Conservation (phyloP, 176 grass and related monocot species). For the Pontederia crassipes region DNA sequence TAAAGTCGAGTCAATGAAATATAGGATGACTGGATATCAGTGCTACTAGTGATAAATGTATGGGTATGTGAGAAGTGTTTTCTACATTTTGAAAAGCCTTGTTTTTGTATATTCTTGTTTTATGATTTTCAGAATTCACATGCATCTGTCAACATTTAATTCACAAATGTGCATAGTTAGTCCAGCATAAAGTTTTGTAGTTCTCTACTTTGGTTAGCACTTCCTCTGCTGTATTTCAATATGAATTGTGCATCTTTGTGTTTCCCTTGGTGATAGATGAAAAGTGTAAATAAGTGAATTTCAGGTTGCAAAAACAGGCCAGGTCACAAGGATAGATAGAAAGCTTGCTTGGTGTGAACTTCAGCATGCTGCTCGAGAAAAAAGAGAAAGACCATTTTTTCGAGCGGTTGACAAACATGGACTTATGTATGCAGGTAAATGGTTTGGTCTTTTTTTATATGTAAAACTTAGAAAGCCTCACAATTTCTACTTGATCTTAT, state of each 20-base stretch:
- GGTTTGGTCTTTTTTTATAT: conserved; percentile 1
- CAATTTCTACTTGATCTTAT: no score
- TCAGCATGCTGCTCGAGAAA: conserved; percentile 53
- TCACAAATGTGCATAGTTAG: no score
- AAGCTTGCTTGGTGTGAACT: conserved; percentile 58
- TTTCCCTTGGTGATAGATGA: conserved; percentile 12
- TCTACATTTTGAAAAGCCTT: no score
- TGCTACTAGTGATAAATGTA: no score
- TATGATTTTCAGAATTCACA: no score
- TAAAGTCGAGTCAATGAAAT: no score
- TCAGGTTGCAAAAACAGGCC: conserved; percentile 67
- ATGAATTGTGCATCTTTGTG: neutral
- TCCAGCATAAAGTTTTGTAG: neutral
- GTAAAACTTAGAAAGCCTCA: neutral
- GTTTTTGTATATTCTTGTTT: no score
- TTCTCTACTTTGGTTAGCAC: neutral
- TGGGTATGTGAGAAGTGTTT: no score
- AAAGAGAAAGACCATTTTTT: conserved; percentile 72
- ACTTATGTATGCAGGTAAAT: conserved; percentile 88
- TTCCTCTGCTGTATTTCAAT: no score
- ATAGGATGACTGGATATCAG: no score
- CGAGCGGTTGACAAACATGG: conserved; percentile 60
- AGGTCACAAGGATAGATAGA: conserved; percentile 67
- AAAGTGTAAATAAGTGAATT: conserved; percentile 1
- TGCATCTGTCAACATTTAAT: no score